Evolutionary conservation across 2,329 filamentous ascomycete genomes (phyloP), one percentile per base, ranked within the genome.

Genomic region (Trichoderma brevicompactum): DNA sequence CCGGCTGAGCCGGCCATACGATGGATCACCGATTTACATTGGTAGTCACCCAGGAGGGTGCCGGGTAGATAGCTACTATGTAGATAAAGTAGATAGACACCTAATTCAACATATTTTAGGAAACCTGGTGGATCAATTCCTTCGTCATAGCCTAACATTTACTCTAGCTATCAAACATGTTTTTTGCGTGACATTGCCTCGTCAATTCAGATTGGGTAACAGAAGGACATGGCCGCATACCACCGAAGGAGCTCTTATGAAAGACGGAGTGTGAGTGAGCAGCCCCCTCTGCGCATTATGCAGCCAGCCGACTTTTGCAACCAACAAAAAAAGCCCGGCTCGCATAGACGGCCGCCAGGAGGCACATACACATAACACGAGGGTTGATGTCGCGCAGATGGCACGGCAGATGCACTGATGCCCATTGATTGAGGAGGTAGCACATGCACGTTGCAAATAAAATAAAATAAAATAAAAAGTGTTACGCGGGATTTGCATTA

Each of bases 401-500:
- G 15, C 48, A 52, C 58, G 10, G 46, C 58, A 62, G 58, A 50
- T 10, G 58, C 58, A 62, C 58, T 52, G 58, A 53, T 62, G 58
- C 58, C 58, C 58, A 52, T 62, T 52, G 36, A 62, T 62, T 9
- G 48, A 44, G 49, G 15, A 34, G 23, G 58, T 62, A 17, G n/a
- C 28, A 52, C 48, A 23, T 34, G n/a, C 36, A 32, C 15, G 58
- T 50, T 46, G 34, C 36, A 61, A 40, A n/a, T n/a, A n/a, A n/a
- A n/a, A n/a, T n/a, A n/a, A n/a, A n/a, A n/a, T n/a, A n/a, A n/a
- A n/a, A n/a, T n/a, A n/a, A n/a, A n/a, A n/a, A 23, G 34, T 12
- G 58, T 46, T 50, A 5, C 23, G 5, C 23, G 15, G 46, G 8
- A 40, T 61, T 50, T 7, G 15, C 17, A 19, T 17, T 23, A 13